These are phyloP conservation scores for Quercus robur DNA, from an alignment of 306 rosid species.

Conservation along the genomic window DNA sequence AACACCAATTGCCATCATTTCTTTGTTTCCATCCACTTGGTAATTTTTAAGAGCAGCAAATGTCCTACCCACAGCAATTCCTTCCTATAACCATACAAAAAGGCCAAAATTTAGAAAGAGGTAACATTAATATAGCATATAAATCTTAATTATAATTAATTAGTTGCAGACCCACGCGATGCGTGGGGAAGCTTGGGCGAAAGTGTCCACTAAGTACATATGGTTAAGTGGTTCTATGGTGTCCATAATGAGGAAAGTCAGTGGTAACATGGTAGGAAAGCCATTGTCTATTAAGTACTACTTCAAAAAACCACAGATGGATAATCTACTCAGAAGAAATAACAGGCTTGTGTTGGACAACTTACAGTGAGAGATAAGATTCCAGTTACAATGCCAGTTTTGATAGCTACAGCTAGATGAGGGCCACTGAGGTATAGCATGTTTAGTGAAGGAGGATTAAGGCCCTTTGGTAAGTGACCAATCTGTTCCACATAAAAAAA, in stretches of 20 bases:
- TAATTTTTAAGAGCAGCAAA: conserved; percentile 83
- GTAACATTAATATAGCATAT: neutral
- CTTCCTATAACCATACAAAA: conserved; percentile 58
- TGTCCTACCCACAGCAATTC: conserved; percentile 98
- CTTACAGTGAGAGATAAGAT: conserved; percentile 94
- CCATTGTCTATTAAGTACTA: too few relatives aligned
- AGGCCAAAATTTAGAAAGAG: neutral
- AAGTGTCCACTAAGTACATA: too few relatives aligned
- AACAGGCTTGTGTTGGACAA: neutral
- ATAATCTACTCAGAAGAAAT: neutral
- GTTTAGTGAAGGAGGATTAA: conserved; percentile 85
- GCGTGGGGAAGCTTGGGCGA: too few relatives aligned
- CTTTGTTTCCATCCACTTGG: conserved; percentile 99
- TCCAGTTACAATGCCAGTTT: conserved; percentile 90
- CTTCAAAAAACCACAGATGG: too few relatives aligned
- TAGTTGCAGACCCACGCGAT: too few relatives aligned
- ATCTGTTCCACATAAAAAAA: conserved; percentile 39
- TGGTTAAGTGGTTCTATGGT: too few relatives aligned
- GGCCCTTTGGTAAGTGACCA: conserved; percentile 89
- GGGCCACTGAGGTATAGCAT: conserved; percentile 77
- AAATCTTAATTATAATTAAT: neutral
- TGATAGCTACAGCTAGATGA: conserved; percentile 68
- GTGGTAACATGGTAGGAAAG: too few relatives aligned
- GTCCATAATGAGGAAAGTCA: too few relatives aligned
- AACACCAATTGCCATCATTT: conserved; percentile 97